phyloP scores from a whole-genome alignment of 2,329 filamentous ascomycete genomes.

The Aureobasidium melanogenum region DNA sequence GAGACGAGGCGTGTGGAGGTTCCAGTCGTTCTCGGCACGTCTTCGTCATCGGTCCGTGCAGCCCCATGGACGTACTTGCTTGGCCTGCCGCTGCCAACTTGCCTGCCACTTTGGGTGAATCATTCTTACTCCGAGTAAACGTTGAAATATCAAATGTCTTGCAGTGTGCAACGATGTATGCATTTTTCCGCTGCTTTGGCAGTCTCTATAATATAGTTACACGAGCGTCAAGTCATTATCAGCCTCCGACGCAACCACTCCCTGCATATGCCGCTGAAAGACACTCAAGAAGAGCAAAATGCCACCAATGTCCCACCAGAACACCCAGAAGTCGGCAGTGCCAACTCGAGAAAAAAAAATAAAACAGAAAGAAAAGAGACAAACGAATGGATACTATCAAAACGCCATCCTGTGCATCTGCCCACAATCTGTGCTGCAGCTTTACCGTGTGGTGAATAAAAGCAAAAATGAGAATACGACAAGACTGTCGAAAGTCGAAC shows the following conservation, averaged over 20 bases:
- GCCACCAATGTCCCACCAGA: not conserved
- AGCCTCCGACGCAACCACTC: conserved; percentile 5
- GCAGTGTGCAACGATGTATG: conserved; percentile 3
- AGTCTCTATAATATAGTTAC: conserved; percentile 13
- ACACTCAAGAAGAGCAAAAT: not conserved
- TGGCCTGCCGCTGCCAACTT: conserved; percentile 4
- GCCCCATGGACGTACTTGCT: not conserved
- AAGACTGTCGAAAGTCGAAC: not conserved
- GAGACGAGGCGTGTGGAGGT: not conserved
- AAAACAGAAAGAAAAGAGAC: no score
- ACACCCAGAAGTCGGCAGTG: not conserved
- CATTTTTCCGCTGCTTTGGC: not conserved
- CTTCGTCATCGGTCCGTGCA: conserved; percentile 12
- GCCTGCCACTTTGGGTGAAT: not conserved
- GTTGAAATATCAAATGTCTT: not conserved
- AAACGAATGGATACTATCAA: not conserved
- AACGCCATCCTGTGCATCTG: not conserved
- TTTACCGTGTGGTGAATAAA: not conserved
- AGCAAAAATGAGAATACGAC: not conserved
- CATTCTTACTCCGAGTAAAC: not conserved
- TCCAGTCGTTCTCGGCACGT: not conserved
- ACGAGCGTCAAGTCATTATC: conserved; percentile 11
- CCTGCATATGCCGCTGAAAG: conserved; percentile 3
- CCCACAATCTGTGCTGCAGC: not conserved
- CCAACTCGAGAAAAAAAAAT: not conserved